Evolutionary conservation across 306 rosid species (phyloP).

Genomic region (Corylus heterophylla): DNA sequence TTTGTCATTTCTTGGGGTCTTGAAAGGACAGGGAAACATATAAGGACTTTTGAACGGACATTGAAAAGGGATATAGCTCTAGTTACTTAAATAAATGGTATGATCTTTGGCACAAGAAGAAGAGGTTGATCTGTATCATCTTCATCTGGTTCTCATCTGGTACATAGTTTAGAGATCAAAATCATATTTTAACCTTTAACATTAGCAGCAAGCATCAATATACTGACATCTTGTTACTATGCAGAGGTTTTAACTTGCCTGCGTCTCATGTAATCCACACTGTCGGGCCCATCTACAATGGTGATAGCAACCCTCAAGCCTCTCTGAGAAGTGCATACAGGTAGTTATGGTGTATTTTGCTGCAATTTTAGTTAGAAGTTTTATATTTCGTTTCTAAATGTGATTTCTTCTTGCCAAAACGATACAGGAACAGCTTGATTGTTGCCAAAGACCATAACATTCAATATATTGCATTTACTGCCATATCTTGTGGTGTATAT

Average conservation of each 20-base stretch:
- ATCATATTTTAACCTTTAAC: not conserved
- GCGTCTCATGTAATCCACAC: constrained; percentile 82
- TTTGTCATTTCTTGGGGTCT: not conserved
- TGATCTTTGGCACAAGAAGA: not conserved
- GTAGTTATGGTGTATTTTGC: constrained; percentile 30
- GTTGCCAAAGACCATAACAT: constrained; percentile 71
- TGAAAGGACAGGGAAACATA: not conserved
- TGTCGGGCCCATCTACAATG: constrained; percentile 72
- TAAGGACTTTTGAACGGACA: not conserved
- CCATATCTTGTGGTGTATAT: constrained; percentile 84
- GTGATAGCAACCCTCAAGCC: constrained; percentile 48
- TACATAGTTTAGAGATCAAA: not conserved
- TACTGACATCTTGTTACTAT: constrained; percentile 7
- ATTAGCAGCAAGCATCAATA: not conserved
- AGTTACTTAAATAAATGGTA: not conserved
- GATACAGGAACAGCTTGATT: constrained; percentile 72
- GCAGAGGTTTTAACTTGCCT: constrained; percentile 81
- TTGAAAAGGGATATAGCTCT: not conserved
- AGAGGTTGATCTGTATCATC: too few relatives aligned
- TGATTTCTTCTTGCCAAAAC: constrained; percentile 2
- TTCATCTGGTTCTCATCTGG: not conserved
- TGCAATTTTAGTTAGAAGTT: not conserved
- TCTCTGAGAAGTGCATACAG: constrained; percentile 75
- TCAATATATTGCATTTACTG: constrained; percentile 78
- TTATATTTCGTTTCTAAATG: not conserved